Evolutionary conservation across 129 eudicot species (phyloP).

Genomic region (Centella asiatica): DNA sequence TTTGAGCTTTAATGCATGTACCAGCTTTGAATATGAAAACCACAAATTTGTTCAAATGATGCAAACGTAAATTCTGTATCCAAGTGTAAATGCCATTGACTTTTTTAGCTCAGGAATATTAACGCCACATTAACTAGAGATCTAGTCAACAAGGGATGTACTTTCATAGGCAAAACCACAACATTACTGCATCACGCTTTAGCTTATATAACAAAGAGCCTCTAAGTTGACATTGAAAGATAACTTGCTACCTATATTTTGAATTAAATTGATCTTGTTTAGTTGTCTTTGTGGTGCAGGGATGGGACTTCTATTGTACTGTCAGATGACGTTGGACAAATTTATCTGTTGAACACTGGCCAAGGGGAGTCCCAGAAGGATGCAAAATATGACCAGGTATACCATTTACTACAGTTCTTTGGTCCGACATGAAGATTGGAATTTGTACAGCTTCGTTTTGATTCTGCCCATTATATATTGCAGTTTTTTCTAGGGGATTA

Average conservation of each 20-base stretch:
- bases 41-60: not conserved
- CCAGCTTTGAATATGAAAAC: too few relatives aligned
- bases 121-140: not conserved
- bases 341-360: conserved; percentile 83
- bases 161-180: not conserved
- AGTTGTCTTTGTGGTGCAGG: conserved; percentile 30
- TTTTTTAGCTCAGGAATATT: not conserved
- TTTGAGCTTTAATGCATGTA: not conserved
- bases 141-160: not conserved
- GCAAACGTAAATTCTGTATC: not conserved
- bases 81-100: not conserved
- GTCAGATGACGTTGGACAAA: conserved; percentile 97
- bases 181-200: not conserved
- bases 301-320: conserved; percentile 98
- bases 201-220: too few relatives aligned
- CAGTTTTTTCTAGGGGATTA: conserved; percentile 98
- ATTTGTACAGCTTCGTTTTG: not conserved
- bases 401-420: not conserved
- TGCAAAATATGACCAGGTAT: conserved; percentile 89
- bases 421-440: not conserved
- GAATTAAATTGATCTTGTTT: not conserved
- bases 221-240: not conserved
- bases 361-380: conserved; percentile 95
- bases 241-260: not conserved
- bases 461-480: conserved; percentile 3